Conservation (phyloP, 1,139 yeast genomes). For the Hyphopichia buzzinii region DNA sequence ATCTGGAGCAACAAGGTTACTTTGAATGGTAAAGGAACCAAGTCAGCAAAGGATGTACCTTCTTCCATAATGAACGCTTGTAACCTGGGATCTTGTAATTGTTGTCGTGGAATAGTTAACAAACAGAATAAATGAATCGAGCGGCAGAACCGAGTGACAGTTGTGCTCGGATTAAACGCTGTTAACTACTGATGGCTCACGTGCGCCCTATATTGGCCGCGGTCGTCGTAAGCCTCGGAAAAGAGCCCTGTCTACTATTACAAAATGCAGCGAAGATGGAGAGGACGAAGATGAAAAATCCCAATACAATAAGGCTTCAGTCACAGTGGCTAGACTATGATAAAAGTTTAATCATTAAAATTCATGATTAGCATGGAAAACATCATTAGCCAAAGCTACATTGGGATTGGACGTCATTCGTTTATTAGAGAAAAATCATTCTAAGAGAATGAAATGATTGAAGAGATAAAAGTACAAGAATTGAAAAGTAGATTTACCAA, state of each 20-base stretch:
- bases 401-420: too few relatives aligned
- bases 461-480: neutral
- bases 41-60: slow-evolving; percentile 15
- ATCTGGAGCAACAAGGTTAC: slow-evolving; percentile 30
- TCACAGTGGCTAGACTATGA: slow-evolving; percentile 23
- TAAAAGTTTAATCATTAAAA: slow-evolving; percentile 40
- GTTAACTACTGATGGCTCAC: too few relatives aligned
- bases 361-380: slow-evolving; percentile 54
- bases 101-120: too few relatives aligned
- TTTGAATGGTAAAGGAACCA: slow-evolving; percentile 41
- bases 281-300: too few relatives aligned
- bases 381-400: slow-evolving; percentile 39
- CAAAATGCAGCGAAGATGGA: neutral
- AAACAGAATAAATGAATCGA: too few relatives aligned
- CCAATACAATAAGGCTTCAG: slow-evolving; percentile 25
- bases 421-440: neutral
- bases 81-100: too few relatives aligned
- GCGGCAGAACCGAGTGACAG: too few relatives aligned
- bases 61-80: too few relatives aligned
- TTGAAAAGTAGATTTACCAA: neutral
- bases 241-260: neutral
- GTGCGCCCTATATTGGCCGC: neutral
- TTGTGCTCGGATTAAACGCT: too few relatives aligned
- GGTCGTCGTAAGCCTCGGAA: neutral
- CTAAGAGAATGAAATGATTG: neutral